These are phyloP conservation scores for Clathrospora elynae DNA, from an alignment of 2,329 filamentous ascomycete genomes.

Conservation along the genomic window DNA sequence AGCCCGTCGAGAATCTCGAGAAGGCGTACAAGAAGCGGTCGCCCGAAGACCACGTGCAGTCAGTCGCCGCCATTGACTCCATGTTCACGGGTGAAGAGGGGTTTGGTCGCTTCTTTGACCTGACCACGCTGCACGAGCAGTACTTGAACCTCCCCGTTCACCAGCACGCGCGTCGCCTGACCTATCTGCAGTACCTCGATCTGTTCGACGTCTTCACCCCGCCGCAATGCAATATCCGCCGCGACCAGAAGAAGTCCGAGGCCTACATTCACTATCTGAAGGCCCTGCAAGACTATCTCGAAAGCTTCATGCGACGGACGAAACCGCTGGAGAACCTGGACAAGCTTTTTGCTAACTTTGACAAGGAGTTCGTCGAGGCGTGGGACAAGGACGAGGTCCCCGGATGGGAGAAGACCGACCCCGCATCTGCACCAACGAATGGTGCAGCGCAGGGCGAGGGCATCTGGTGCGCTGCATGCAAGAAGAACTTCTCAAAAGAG, in stretches of 20 bases:
- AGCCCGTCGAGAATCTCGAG: constrained; percentile 94
- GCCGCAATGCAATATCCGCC: constrained; percentile 74
- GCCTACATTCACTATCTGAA: constrained; percentile 90
- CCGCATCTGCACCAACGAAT: constrained; percentile 47
- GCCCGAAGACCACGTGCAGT: constrained; percentile 65
- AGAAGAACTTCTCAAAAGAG: constrained; percentile 93
- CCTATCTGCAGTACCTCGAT: constrained; percentile 92
- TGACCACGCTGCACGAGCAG: constrained; percentile 81
- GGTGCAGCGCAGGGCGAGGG: constrained; percentile 66
- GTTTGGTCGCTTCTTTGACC: constrained; percentile 89
- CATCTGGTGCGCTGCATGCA: constrained; percentile 88
- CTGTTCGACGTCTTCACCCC: constrained; percentile 84
- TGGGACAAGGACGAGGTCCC: constrained; percentile 82
- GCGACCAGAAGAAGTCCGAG: constrained; percentile 85
- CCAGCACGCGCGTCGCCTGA: constrained; percentile 68
- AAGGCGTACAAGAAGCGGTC: constrained; percentile 79
- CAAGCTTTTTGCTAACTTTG: constrained; percentile 74
- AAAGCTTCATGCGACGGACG: constrained; percentile 83
- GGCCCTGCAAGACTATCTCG: constrained; percentile 79
- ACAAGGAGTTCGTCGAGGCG: constrained; percentile 79
- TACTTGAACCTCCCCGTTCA: constrained; percentile 88
- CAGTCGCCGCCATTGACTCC: constrained; percentile 74
- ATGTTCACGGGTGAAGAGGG: constrained; percentile 97
- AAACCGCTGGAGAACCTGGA: constrained; percentile 85
- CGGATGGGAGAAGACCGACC: constrained; percentile 70